Evolutionary conservation across 2,329 filamentous ascomycete species (phyloP), one percentile per base, ranked within the genome.

Genomic region (Parascedosporium putredinis): DNA sequence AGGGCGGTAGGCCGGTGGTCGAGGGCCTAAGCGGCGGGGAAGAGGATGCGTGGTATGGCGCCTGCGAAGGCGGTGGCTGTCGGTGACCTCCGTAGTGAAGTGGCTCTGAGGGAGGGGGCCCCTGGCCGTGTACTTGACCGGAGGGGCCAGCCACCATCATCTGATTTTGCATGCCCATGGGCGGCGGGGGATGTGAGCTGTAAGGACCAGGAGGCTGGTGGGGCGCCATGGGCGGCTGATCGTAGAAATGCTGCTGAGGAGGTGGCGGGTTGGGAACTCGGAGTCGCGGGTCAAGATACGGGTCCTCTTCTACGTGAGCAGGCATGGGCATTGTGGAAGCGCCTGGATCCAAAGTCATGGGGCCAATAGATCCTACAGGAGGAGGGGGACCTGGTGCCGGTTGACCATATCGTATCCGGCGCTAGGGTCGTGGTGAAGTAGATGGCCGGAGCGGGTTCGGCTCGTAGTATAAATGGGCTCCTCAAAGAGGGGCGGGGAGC

Each of bases 1-100:
- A 56, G 5, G 67, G 66, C 4, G 67, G 67, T 20, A 69, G 56
- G 22, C 64, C 29, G 10, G 48, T 49, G 16, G 23, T 29, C 7
- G 22, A 29, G n/a, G 22, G 22, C 23, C 22, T 10, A 25, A 29
- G 42, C 18, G 14, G 5, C 40, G 24, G 46, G 24, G 36, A 18
- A 49, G 50, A 42, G 36, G 45, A n/a, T n/a, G 52, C 4, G 22
- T 46, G 12, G 51, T 36, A 47, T 31, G 47, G 38, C 16, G 24
- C n/a, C 14, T 40, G 18, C 14, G 14, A 33, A 4, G 31, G 46
- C 40, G 24, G 44, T 16, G 9, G n/a, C 18, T 14, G 31, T 12
- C 20, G 45, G 45, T 12, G 50, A 27, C 18, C 46, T 45, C 40
- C 24, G 36, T 24, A 4, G 29, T 40, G 24, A 24, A 27, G 16